These are phyloP conservation scores for Penicillium italicum DNA, from an alignment of 2,329 filamentous ascomycete genomes.

Conservation along the genomic window DNA sequence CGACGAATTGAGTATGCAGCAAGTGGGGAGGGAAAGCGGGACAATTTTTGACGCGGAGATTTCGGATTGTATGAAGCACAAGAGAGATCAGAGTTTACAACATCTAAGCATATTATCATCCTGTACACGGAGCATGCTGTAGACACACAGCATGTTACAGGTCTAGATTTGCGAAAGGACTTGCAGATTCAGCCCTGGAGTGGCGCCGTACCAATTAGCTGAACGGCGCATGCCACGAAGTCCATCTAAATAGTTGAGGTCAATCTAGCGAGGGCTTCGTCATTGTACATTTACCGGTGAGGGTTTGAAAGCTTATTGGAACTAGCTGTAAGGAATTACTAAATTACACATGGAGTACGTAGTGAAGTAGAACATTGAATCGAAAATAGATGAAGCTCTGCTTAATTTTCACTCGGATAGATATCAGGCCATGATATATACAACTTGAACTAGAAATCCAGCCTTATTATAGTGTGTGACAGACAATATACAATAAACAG, in stretches of 20 bases:
- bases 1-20: slow-evolving; percentile 7
- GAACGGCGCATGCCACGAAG: neutral
- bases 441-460: neutral
- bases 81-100: neutral
- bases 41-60: slow-evolving; percentile 4
- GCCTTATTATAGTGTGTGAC: neutral
- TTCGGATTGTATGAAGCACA: neutral
- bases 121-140: neutral
- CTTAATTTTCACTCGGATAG: neutral
- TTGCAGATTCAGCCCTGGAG: neutral
- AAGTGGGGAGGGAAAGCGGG: slow-evolving; percentile 4
- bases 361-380: neutral
- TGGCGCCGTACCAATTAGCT: neutral
- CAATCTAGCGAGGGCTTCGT: neutral
- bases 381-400: neutral
- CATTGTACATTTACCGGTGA: neutral
- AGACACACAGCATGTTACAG: neutral
- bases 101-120: too few relatives aligned
- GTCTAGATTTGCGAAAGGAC: neutral
- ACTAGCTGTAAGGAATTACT: neutral
- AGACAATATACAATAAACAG: too few relatives aligned
- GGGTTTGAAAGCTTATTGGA: neutral
- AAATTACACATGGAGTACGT: too few relatives aligned
- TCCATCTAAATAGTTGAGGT: neutral
- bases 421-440: neutral